Percentiles rank a stretch among this genome's conserved stretches.
These are phyloP conservation scores for Jaltomata sinuosa DNA, from an alignment of 257 asterid species.

Conservation along the genomic window DNA sequence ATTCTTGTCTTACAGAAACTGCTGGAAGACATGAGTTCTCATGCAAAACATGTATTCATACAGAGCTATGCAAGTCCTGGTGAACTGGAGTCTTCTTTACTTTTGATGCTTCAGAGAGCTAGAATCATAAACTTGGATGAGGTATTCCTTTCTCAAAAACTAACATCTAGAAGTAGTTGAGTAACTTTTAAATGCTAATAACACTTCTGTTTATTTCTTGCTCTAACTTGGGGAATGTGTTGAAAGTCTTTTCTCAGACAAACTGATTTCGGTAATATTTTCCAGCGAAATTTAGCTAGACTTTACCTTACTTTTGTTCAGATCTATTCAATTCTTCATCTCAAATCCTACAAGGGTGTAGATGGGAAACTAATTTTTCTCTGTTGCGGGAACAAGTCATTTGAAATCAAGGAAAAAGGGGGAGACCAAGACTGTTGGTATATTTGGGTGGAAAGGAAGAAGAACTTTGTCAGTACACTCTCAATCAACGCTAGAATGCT, in stretches of 20 bases:
- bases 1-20: conserved; percentile 37
- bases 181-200: not conserved
- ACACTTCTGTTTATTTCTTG: not conserved
- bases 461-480: not conserved
- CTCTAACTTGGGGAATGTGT: not conserved
- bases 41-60: conserved; percentile 17
- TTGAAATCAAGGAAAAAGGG: not conserved
- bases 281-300: not conserved
- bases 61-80: conserved; percentile 32
- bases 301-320: not conserved
- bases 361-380: not conserved
- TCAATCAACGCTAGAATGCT: not conserved
- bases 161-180: not conserved
- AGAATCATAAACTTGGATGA: conserved; percentile 57
- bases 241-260: not conserved
- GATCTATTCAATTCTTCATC: not conserved
- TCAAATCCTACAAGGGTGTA: not conserved
- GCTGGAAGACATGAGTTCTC: conserved; percentile 31
- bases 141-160: conserved; percentile 25
- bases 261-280: not conserved
- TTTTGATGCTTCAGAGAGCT: conserved; percentile 42
- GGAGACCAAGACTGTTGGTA: not conserved
- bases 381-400: not conserved
- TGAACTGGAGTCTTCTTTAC: conserved; percentile 29
- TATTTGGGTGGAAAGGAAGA: not conserved